Percentiles rank a stretch among this genome's conserved stretches.
Evolutionary conservation across 176 grass and related monocot species (phyloP).

Genomic region (Hsuehochloa calcarea): DNA sequence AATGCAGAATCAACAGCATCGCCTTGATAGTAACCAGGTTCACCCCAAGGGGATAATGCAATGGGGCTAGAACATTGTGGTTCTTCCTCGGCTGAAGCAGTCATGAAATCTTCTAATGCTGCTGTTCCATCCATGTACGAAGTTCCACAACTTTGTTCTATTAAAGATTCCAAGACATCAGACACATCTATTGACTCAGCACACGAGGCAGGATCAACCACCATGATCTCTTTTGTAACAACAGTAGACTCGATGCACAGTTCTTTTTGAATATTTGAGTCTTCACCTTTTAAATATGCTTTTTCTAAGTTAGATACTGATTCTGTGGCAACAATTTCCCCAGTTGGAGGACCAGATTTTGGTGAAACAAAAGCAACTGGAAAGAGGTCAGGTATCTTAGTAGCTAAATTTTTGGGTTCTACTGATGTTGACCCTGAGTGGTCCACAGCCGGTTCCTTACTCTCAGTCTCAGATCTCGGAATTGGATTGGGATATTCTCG

Average conservation of each 20-base stretch:
- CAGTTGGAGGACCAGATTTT: conserved; percentile 25
- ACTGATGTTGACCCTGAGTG: conserved; percentile 10
- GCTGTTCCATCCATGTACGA: conserved; percentile 32
- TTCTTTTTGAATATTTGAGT: conserved; percentile 25
- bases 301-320: conserved; percentile 13
- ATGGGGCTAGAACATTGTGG: conserved; percentile 49
- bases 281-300: conserved; percentile 29
- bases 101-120: conserved; percentile 32
- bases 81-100: conserved; percentile 35
- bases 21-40: conserved; percentile 50
- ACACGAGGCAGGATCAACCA: conserved; percentile 30
- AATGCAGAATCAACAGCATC: conserved; percentile 45
- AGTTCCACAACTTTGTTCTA: conserved; percentile 42
- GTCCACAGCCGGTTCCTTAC: conserved; percentile 24
- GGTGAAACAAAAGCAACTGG: conserved; percentile 26
- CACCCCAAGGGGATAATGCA: conserved; percentile 48
- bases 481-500: conserved; percentile 45
- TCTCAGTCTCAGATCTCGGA: conserved; percentile 32
- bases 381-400: conserved; percentile 18
- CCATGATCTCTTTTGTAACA: conserved; percentile 18
- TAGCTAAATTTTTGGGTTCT: conserved; percentile 15
- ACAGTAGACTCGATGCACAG: conserved; percentile 30
- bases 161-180: conserved; percentile 44
- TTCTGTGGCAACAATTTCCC: conserved; percentile 14
- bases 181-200: conserved; percentile 32